A percentile compares a stretch with the other conserved stretches of the same genome.
Conservation (phyloP, 768 basidiomycete species). For the Suillus variegatus region DNA sequence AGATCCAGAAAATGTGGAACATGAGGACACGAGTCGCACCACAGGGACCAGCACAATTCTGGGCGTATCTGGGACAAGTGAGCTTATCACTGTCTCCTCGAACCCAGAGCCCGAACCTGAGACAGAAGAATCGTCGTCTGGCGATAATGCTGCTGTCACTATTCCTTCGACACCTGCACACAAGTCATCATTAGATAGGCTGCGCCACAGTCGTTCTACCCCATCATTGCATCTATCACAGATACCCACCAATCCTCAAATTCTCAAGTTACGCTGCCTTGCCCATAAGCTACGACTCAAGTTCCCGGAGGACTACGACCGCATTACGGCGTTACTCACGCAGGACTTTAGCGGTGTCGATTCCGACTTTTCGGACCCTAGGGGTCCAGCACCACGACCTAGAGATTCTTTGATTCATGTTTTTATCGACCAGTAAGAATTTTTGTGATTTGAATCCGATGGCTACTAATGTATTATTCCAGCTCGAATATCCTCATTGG, state of each 20-base stretch:
- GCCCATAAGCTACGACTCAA: conserved; percentile 56
- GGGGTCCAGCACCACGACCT: conserved; percentile 33
- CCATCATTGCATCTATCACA: conserved; percentile 42
- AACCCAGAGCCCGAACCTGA: conserved; percentile 24
- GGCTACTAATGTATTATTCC: not conserved
- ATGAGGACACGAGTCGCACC: not conserved
- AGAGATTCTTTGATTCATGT: conserved; percentile 39
- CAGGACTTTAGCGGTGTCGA: conserved; percentile 37
- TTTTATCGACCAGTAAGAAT: conserved; percentile 47
- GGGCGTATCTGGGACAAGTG: conserved; percentile 11
- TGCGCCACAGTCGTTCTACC: conserved; percentile 49
- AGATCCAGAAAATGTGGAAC: conserved; percentile 10
- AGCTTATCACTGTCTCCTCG: conserved; percentile 19
- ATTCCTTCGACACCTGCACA: conserved; percentile 33
- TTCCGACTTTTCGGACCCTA: conserved; percentile 36
- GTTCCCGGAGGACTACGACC: conserved; percentile 53
- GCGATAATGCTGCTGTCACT: conserved; percentile 16
- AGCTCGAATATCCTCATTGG: conserved; percentile 91
- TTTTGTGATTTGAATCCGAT: not conserved
- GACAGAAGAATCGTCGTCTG: conserved; percentile 30
- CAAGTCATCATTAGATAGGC: conserved; percentile 23
- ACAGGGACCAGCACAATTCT: conserved; percentile 1
- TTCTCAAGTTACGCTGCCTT: conserved; percentile 52
- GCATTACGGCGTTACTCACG: conserved; percentile 32
- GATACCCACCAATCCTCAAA: conserved; percentile 47